Base-by-base conservation (phyloP, 1,139 yeast species). In the Geotrichum klebahnii region DNA sequence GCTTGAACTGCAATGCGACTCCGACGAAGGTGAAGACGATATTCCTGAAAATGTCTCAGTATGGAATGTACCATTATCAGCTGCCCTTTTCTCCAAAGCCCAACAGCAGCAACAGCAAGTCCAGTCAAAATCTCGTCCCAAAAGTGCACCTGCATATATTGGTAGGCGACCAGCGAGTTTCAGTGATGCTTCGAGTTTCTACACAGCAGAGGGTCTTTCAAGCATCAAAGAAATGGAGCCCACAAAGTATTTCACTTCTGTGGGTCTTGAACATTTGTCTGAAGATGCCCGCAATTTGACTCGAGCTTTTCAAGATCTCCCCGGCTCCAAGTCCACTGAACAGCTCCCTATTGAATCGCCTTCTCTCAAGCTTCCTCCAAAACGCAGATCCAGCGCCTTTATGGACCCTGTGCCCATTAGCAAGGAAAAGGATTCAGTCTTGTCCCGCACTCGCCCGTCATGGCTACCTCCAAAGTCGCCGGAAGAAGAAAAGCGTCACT, bases 391-490 rank as follows among this genome's bases (percentile, higher is more conserved):
- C 4, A 29, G 22, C 20, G 56, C 46, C 24, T 49, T 46, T 3
- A 52, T 59, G 36, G 57, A 52, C 28, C 31, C 48, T 9, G 46
- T 54, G 1, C 63, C 67, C 5, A 39, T 51, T 16, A 59, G 62
- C 28, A 54, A 56, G 26, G 55, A 59, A 36, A 67, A 69, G 46
- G 56, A 63, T 31, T 65, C 69, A 53, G 45, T 32, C 20, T 26
- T 74, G 31, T 65, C 81, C 0, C 69, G 72, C 31, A 82, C 89
- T 0, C 70, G 92, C 46, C 90, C 86, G 14, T 67, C 76, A 0
- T 78, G 81, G 71, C 66, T 84, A 37, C 90, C 92, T 1, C 88
- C 89, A 26, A 84, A 84, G 63, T 67, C 77, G 19, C 62, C 67
- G 10, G 66, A 68, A 22, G 90, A 84, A 59, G 77, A 77, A 40